These are phyloP conservation scores for Ormosia semicastrata DNA, from an alignment of 306 rosid species.

Conservation along the genomic window DNA sequence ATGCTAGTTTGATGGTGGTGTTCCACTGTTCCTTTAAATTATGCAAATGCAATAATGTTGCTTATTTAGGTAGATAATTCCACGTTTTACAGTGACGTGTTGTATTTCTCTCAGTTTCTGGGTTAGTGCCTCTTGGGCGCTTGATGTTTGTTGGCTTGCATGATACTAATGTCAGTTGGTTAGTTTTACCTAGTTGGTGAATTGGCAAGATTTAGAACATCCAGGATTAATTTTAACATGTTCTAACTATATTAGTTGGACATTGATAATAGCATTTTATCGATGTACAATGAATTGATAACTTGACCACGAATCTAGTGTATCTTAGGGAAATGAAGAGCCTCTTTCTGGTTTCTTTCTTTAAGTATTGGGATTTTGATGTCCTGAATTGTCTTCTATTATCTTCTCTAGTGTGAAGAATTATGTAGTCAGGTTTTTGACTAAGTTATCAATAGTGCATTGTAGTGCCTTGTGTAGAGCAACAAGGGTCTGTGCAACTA, in stretches of 20 bases:
- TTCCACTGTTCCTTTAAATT: neutral
- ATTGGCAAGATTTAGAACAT: neutral
- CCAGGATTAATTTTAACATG: neutral
- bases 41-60: neutral
- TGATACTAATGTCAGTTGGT: neutral
- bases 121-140: neutral
- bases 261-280: neutral
- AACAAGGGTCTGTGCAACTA: neutral
- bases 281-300: neutral
- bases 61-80: neutral
- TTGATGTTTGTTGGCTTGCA: neutral
- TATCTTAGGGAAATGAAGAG: neutral
- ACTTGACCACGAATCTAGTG: neutral
- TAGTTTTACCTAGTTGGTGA: neutral
- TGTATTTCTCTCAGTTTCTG: neutral
- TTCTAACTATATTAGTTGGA: neutral
- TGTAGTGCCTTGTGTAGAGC: neutral
- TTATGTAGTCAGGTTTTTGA: neutral
- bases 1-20: neutral
- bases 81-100: neutral
- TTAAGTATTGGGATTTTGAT: neutral
- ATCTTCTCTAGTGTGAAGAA: neutral
- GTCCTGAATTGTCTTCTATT: neutral
- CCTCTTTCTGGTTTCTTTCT: neutral
- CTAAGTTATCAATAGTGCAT: neutral